Evolutionary conservation across 1,139 yeast genomes (phyloP), one percentile per base, ranked within the genome.

Genomic region (Debaryomycetaceae sp.): DNA sequence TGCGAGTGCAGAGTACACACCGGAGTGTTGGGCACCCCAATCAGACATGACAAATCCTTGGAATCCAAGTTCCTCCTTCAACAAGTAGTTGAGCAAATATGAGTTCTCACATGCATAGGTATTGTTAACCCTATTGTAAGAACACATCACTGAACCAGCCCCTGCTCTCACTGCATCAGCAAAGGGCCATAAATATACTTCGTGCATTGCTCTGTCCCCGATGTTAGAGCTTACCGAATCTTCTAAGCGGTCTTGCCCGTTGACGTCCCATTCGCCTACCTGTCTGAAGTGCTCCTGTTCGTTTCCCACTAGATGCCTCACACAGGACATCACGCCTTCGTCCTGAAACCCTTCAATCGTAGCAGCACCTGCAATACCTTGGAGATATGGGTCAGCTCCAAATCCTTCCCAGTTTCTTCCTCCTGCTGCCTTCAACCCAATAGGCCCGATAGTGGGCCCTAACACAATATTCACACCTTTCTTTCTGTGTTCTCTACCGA

Each of bases 401-500:
- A 81, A 81, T 34, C 83, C 75, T 60, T 82, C 87, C 84, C 85
- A 81, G 60, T 77, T 80, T 53, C 87, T 66, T 5, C 87, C 87
- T 6, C 83, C 86, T 37, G 75, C 77, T 4, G 85, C 86, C 54
- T 80, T 78, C 37, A 70, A 64, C 0, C 87, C 87, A 42, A 81
- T 69, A n/a, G 87, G 87, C 0, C 85, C 86, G 43, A 80, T 66
- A 4, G 76, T 72, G 11, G 88, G 88, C 3, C 86, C 87, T 36
- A 83, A 66, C 37, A 77, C 72, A 39, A 81, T 72, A 55, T 82
- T 80, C n/a, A 78, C 83, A 27, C 85, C 86, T 54, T 81, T 81
- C 13, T 60, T 64, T 47, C 68, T 72, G 51, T 74, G 77, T 54
- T 83, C 87, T 48, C 66, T 64, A 4, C 85, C 87, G 46, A 81